Conservation (phyloP, 148 eudicot species). For the Cornus controversa region DNA sequence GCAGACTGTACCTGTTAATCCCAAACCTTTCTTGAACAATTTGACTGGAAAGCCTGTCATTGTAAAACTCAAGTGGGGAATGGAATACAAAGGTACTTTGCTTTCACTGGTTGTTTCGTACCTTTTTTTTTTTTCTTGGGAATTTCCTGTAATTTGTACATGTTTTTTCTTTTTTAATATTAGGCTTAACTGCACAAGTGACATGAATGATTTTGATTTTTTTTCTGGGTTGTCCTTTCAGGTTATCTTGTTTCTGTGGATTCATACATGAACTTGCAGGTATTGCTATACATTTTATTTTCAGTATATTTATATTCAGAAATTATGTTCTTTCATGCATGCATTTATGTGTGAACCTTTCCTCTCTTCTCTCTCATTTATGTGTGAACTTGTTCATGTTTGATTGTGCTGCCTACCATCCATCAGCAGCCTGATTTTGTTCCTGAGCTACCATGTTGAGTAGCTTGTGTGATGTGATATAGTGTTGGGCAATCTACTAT, state of each 20-base stretch:
- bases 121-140: too few species aligned
- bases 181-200: too few species aligned
- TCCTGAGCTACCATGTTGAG: too few species aligned
- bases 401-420: neutral
- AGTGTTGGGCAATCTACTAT: neutral
- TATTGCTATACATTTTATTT: neutral
- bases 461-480: too few species aligned
- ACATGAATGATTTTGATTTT: too few species aligned
- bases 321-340: neutral
- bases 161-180: neutral
- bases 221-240: neutral
- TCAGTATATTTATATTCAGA: neutral
- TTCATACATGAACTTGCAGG: slow-evolving; percentile 42
- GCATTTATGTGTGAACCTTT: neutral
- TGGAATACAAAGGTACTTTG: slow-evolving; percentile 67
- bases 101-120: neutral
- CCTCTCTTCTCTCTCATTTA: too few species aligned
- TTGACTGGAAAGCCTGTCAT: slow-evolving; percentile 64
- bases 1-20: slow-evolving; percentile 81
- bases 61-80: slow-evolving; percentile 75
- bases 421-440: neutral
- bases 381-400: neutral
- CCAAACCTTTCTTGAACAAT: slow-evolving; percentile 75
- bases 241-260: slow-evolving; percentile 35
- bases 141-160: neutral